Evolutionary conservation across 2,329 filamentous ascomycete genomes (phyloP).

Genomic region (Arthrobotrys pseudoclavata): DNA sequence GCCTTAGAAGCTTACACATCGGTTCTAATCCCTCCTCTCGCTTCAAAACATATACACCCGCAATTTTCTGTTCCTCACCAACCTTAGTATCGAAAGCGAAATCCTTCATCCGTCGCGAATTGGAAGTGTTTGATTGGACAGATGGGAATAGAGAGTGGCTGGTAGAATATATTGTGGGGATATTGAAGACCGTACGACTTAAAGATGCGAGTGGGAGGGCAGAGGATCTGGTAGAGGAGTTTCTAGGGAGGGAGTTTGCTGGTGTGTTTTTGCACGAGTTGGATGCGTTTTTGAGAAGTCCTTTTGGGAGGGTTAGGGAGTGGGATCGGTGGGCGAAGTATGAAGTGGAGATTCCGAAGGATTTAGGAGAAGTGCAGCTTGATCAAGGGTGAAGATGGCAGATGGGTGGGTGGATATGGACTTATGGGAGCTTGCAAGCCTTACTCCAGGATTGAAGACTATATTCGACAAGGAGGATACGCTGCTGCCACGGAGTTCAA

Average conservation of each 20-base stretch:
- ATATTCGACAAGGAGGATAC: background rate
- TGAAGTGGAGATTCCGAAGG: conserved; percentile 42
- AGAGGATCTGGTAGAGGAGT: conserved; percentile 82
- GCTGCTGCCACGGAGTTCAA: background rate
- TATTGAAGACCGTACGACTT: conserved; percentile 85
- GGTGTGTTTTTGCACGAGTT: conserved; percentile 87
- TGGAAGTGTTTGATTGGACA: conserved; percentile 80
- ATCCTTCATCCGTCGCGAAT: conserved; percentile 84
- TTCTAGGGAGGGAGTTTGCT: conserved; percentile 80
- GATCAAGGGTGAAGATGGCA: conserved; percentile 6
- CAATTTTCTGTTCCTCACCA: conserved; percentile 74
- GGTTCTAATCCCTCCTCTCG: conserved; percentile 83
- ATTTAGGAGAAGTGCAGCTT: conserved; percentile 26
- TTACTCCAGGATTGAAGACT: background rate
- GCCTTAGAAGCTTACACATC: conserved; percentile 83
- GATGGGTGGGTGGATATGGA: background rate
- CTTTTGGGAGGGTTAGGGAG: conserved; percentile 77
- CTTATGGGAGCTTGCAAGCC: background rate
- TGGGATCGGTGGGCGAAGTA: conserved; percentile 90
- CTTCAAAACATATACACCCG: conserved; percentile 80
- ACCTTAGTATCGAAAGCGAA: conserved; percentile 81
- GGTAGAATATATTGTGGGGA: conserved; percentile 85
- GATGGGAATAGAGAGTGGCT: conserved; percentile 84
- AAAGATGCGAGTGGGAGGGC: conserved; percentile 79
- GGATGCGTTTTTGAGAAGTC: conserved; percentile 84